Base-by-base conservation (phyloP, 441 rosid genomes). In the Erysimum pusillum region DNA sequence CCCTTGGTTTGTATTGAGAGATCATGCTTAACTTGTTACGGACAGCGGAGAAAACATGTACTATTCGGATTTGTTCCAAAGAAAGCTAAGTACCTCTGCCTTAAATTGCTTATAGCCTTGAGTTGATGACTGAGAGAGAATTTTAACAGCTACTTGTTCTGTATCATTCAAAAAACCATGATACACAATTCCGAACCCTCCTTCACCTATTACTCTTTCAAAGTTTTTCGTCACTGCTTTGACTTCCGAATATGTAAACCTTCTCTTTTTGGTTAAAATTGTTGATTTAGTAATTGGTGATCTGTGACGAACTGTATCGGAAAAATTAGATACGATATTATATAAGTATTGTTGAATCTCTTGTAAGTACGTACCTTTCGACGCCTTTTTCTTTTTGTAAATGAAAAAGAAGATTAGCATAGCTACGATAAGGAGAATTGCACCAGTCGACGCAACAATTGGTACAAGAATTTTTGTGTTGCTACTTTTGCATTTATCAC, bases 81-180 rank as follows among this genome's bases (percentile, higher is more conserved):
- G 18, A 46, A 46, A 15, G 9, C 22, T 7, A 14, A 48, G 5
- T 42, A 63, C 68, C 68, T 63, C 68, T 44, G 53, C 68, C 3
- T 63, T 63, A 3, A 63, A 63, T 44, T 63, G 25, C 14, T 63
- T 63, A 28, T 63, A 63, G 0, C 53, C 68, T 28, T 63, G 68
- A 0, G 68, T 28, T 5, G 53, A 28, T 44, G 68, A 42, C 0
- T 15, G 39, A 28, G 68, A 63, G 25, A 44, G 68, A 0, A 44
- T 0, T 63, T 63, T 63, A 28, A 63, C 68, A 63, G 68, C 68
- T 28, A 44, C 68, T 2, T 44, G 38, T 5, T 63, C 36, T 0
- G 25, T 63, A 9, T 44, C 53, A 44, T 9, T 44, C 53, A 44
- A 44, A 44, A 0, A 2, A 0, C 68, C 68, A 28, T 42, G 39